phyloP scores from a whole-genome alignment of 768 basidiomycete species.

The Mycena galericulata region DNA sequence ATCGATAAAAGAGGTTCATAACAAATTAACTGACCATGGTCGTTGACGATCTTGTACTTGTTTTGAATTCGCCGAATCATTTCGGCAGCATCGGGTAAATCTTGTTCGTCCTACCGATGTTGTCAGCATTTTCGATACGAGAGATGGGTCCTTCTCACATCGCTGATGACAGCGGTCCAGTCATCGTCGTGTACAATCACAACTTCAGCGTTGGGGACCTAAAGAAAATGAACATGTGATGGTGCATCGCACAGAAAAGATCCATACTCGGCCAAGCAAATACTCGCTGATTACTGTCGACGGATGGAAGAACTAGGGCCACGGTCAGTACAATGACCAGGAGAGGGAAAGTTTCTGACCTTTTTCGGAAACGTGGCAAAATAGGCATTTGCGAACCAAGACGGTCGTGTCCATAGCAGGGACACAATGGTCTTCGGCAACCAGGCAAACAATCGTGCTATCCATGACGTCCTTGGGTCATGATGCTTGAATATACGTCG shows the following conservation, averaged over 20 bases:
- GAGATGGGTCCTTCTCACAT: background rate
- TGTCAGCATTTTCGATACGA: background rate
- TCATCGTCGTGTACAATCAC: constrained; percentile 1
- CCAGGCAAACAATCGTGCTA: background rate
- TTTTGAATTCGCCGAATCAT: too few relatives aligned
- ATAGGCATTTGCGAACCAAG: background rate
- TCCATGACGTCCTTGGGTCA: background rate
- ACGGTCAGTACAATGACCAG: background rate
- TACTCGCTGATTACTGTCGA: background rate
- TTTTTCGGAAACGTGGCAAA: background rate
- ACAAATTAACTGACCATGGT: too few relatives aligned
- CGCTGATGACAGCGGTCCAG: background rate
- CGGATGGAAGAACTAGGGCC: background rate
- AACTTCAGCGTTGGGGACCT: background rate
- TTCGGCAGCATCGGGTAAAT: too few relatives aligned
- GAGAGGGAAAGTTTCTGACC: background rate
- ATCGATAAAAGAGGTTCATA: too few relatives aligned
- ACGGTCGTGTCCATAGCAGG: background rate
- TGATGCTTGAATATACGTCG: background rate
- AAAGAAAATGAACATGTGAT: background rate
- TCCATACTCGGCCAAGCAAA: background rate
- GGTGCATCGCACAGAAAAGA: background rate
- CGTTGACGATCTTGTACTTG: too few relatives aligned
- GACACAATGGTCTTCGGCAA: background rate
- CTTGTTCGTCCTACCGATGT: too few relatives aligned